Base-by-base conservation (phyloP, 225 moss, liverwort and hornwort genomes). In the Ulota crispa region DNA sequence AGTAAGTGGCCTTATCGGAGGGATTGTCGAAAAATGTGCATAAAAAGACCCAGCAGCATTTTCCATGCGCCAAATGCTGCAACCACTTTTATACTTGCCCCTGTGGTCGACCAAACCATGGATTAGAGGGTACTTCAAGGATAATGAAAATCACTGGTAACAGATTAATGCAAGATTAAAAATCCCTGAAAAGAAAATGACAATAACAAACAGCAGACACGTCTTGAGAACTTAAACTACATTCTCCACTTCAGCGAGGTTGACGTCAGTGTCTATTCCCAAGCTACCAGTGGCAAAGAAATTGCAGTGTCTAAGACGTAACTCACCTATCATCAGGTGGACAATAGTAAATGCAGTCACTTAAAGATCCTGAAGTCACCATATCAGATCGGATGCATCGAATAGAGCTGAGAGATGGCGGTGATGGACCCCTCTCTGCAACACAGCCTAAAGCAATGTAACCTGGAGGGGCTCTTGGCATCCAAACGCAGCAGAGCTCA, bases 31-130 rank as follows among this genome's bases (percentile, higher is more conserved):
- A 53, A 82, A 88, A 85, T 98, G 94, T 45, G 93, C 93, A 85
- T 87, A 95, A 72, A 98, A 98, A 24, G 94, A 90, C 54, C 97
- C 97, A 26, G 90, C 93, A 62, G 89, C 94, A 90, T 95, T 98
- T 84, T 98, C 97, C 81, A 98, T 87, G 59, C 95, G 93, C 97
- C 97, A 98, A 76, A 98, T 88, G 83, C 93, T 98, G 89, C 93
- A 93, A 36, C 95, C 97, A n/a, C 86, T 83, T 80, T 87, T 85
- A 57, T 86, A 79, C 56, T 88, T 86, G 64, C 87, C 85, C 81
- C 95, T 95, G 88, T 43, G 32, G 69, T 73, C 65, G 74, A 57
- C 70, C 64, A 80, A 37, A 55, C 41, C 54, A 62, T 27, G 41
- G 26, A 19, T 81, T 57, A 74, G 68, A 8, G 14, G 52, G 32